Conservation (phyloP, 495 filamentous ascomycete species). For the Penicillium egyptiacum region DNA sequence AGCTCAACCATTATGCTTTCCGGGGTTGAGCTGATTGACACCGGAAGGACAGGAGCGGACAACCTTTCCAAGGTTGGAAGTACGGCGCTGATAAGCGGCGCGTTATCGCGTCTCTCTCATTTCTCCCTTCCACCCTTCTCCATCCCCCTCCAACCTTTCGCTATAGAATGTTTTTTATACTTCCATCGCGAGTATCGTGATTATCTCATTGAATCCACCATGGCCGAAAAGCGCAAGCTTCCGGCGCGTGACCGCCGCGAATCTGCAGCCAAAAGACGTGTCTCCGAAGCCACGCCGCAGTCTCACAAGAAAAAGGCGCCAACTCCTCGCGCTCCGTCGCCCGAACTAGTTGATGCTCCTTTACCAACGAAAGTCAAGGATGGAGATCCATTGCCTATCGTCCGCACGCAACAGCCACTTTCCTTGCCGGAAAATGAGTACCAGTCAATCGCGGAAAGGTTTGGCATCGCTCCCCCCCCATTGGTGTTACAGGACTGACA, state of each 20-base stretch:
- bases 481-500: constrained; percentile 18
- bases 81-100: constrained; percentile 17
- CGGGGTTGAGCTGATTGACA: constrained; percentile 7
- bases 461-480: constrained; percentile 8
- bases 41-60: constrained; percentile 17
- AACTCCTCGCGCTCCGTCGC: constrained; percentile 36
- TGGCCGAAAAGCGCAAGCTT: constrained; percentile 51
- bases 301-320: constrained; percentile 41
- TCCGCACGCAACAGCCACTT: constrained; percentile 64
- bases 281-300: constrained; percentile 43
- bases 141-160: constrained; percentile 1
- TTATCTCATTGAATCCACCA: constrained; percentile 17
- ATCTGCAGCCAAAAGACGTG: constrained; percentile 47
- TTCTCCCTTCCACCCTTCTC: constrained; percentile 14
- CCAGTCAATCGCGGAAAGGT: constrained; percentile 85
- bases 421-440: constrained; percentile 67
- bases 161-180: constrained; percentile 12
- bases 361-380: constrained; percentile 64
- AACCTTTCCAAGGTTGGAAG: not conserved
- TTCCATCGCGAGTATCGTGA: not conserved
- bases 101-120: constrained; percentile 27
- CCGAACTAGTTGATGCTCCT: constrained; percentile 50
- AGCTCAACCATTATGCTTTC: constrained; percentile 35
- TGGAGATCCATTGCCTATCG: constrained; percentile 71
- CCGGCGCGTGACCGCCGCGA: constrained; percentile 49